Evolutionary conservation across 1,139 yeast species (phyloP).

Genomic region (Hansenula lynferdii): DNA sequence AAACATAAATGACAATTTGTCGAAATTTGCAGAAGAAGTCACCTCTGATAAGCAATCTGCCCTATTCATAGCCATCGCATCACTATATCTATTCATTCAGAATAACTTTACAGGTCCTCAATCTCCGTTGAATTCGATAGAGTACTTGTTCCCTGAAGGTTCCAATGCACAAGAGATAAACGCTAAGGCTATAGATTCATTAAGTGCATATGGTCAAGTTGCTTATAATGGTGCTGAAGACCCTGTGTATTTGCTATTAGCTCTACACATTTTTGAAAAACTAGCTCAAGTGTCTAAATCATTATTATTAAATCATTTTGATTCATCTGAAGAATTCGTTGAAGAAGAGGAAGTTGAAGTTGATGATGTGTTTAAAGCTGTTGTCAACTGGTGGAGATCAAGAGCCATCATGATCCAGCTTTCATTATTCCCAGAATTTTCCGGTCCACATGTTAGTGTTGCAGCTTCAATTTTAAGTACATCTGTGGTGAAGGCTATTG

Average conservation of each 20-base stretch:
- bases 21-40: conserved; percentile 2
- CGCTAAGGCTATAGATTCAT: conserved; percentile 24
- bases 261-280: conserved; percentile 48
- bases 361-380: conserved; percentile 31
- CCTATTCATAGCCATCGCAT: conserved; percentile 42
- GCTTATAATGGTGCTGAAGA: conserved; percentile 57
- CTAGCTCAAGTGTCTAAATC: conserved; percentile 32
- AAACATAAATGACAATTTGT: conserved; percentile 4
- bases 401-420: conserved; percentile 60
- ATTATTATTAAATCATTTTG: conserved; percentile 23
- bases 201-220: conserved; percentile 55
- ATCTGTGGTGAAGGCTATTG: conserved; percentile 12
- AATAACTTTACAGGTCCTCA: conserved; percentile 84
- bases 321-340: conserved; percentile 12
- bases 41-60: conserved; percentile 6
- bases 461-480: conserved; percentile 26
- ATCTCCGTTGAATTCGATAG: conserved; percentile 33
- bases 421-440: conserved; percentile 56
- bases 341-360: conserved; percentile 22
- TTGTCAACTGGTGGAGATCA: conserved; percentile 68
- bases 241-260: conserved; percentile 46
- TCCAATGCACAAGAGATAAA: conserved; percentile 19
- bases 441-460: conserved; percentile 34
- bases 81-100: conserved; percentile 68
- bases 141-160: conserved; percentile 17